Base-by-base conservation (phyloP, 106 monocot genomes). In the Allium fistulosum region DNA sequence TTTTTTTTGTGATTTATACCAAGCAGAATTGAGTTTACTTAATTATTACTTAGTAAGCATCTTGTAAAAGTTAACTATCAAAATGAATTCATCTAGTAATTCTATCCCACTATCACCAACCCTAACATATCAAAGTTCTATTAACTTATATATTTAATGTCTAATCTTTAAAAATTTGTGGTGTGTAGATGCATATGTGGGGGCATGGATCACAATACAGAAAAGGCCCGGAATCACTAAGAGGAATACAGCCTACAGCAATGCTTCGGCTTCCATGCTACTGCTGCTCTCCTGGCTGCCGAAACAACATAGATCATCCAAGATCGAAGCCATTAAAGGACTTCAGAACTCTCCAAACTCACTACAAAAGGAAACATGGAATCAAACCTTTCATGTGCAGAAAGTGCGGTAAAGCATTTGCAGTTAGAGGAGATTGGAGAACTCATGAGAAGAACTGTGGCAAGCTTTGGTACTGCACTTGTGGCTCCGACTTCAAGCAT, bases 381-480 rank as follows among this genome's bases (percentile, higher is more conserved):
- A 81, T 87, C 62, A 87, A 87, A 71, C 86, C 86, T 18, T 86
- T 86, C 76, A 79, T 81, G 78, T 86, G 85, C 70, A 71, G 82
- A n/a, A 86, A 82, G 58, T 86, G 86, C 63, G 77, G 80, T 58
- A 87, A 87, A 67, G 82, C 86, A 2, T 87, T 87, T 37, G 86
- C 86, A 0, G 86, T 87, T 17, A 76, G 75, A 55, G 86, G 86
- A 2, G 86, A 87, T 59, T 87, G 86, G 86, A 68, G 86, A 48
- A 87, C 86, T 8, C 86, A 87, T 61, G 86, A 87, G 77, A 87
- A 87, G 74, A 83, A 87, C 71, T 87, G 82, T 58, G 86, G 86
- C 46, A 82, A 80, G 74, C 74, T 82, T 17, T 83, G 86, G 86
- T 87, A 80, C 62, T 87, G 86, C 56, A 63, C 72, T 46, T 87